phyloP scores from a whole-genome alignment of 1,284 basidiomycete species.

The Athelia psychrophila region DNA sequence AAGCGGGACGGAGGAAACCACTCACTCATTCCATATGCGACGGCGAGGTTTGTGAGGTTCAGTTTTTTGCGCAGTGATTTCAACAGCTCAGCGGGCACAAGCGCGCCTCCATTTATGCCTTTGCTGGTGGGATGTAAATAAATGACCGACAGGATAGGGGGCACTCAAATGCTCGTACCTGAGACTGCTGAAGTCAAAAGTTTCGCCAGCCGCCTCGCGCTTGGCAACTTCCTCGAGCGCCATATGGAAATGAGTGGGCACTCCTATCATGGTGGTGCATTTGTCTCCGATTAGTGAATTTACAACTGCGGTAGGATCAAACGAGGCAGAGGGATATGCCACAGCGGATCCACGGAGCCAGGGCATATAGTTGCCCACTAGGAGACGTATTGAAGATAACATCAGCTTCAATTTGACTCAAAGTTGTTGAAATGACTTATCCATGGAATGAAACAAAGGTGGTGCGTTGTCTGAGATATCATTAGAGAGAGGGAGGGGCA shows the following conservation, averaged over 20 bases:
- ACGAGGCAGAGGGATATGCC: slow-evolving; percentile 72
- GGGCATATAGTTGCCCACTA: slow-evolving; percentile 78
- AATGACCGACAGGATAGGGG: not conserved
- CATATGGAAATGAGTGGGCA: slow-evolving; percentile 82
- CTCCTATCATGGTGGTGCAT: slow-evolving; percentile 81
- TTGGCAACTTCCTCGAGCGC: slow-evolving; percentile 65
- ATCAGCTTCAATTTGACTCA: not conserved
- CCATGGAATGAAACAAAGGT: slow-evolving; percentile 84
- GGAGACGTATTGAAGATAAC: slow-evolving; percentile 50
- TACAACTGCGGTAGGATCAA: slow-evolving; percentile 61
- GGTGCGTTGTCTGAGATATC: slow-evolving; percentile 64
- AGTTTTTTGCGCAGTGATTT: slow-evolving; percentile 62
- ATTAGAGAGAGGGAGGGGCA: not conserved
- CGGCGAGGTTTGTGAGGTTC: slow-evolving; percentile 69
- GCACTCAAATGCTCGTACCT: not conserved
- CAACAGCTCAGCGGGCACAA: slow-evolving; percentile 81
- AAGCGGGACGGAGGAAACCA: slow-evolving; percentile 8
- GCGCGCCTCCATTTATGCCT: slow-evolving; percentile 77
- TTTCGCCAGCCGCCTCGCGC: slow-evolving; percentile 41
- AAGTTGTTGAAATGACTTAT: slow-evolving; percentile 59
- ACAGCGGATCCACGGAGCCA: slow-evolving; percentile 75
- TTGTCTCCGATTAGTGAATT: slow-evolving; percentile 63
- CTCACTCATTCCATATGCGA: slow-evolving; percentile 83
- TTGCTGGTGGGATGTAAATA: slow-evolving; percentile 42
- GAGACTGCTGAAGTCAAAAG: slow-evolving; percentile 61